Evolutionary conservation across 306 rosid species (phyloP).

Genomic region (Malus asiatica): DNA sequence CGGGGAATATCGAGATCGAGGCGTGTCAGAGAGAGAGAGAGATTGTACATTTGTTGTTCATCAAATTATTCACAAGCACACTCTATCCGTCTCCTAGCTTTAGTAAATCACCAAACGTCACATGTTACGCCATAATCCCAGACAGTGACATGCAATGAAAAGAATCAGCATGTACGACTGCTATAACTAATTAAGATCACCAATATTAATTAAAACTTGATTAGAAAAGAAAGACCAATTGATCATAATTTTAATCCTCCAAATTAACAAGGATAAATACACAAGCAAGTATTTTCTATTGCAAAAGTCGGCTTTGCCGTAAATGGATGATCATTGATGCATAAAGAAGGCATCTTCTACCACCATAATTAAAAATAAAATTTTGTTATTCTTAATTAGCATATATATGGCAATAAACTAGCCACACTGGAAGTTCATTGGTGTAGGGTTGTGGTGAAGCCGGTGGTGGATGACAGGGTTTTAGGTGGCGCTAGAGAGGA

Average conservation of each 20-base stretch:
- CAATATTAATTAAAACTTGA: background rate
- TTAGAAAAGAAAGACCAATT: background rate
- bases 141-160: background rate
- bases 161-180: background rate
- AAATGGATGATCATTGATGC: background rate
- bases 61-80: too few species aligned
- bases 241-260: background rate
- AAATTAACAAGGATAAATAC: background rate
- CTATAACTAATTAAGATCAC: background rate
- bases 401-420: background rate
- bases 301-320: background rate
- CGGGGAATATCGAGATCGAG: too few species aligned
- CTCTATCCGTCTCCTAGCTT: too few species aligned
- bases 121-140: too few species aligned
- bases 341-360: background rate
- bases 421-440: constrained; percentile 27
- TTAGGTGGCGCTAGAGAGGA: constrained; percentile 35
- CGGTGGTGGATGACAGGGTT: constrained; percentile 77
- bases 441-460: constrained; percentile 68
- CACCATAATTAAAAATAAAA: too few species aligned
- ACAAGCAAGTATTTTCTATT: background rate
- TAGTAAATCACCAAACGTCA: too few species aligned
- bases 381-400: background rate
- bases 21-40: too few species aligned
- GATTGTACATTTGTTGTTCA: too few species aligned